Evolutionary conservation across 1,284 basidiomycete species (phyloP), one percentile per base, ranked within the genome.

Genomic region (Wolfiporia cocos): DNA sequence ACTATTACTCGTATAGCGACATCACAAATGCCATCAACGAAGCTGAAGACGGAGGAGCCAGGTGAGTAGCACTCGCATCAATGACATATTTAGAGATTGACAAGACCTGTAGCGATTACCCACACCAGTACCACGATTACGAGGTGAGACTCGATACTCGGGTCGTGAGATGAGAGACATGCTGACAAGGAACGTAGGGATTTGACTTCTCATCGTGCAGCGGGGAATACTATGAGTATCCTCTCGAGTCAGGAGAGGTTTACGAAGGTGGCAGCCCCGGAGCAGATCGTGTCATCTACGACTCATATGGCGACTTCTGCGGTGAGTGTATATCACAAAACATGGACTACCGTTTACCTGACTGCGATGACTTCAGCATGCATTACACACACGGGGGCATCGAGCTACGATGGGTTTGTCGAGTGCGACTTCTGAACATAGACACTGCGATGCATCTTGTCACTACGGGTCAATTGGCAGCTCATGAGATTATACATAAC

Each of bases 251-350:
- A 9, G 58, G 57, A 24, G 33, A 46, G 2, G 51, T 52, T 5
- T 67, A 68, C 50, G 55, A 40, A 12, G 61, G 64, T 28, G 64
- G 61, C 18, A 64, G 61, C 41, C 64, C 64, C 7, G 66, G 65
- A 7, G 62, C 64, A 20, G 63, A 69, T 48, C 61, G 66, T 22
- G 66, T 68, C 37, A 65, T 69, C 39, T 68, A 65, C 44, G 61
- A 66, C 49, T 31, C 51, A 11, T 41, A 35, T 38, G 58, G 54
- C 21, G 49, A 61, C 36, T 60, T 67, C 50, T 68, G 66, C 42
- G 61, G 66, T 67, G 39, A 49, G 64, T 6, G 17, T 15, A 7
- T 37, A 14, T 35, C 24, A 24, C 23, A 15, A n/a, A 26, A 21
- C 18, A 21, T 23, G n/a, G 12, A 37, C 17, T 10, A 32, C 20